These are phyloP conservation scores for Elaphomyces granulatus DNA, from an alignment of 495 filamentous ascomycete genomes.

Conservation along the genomic window DNA sequence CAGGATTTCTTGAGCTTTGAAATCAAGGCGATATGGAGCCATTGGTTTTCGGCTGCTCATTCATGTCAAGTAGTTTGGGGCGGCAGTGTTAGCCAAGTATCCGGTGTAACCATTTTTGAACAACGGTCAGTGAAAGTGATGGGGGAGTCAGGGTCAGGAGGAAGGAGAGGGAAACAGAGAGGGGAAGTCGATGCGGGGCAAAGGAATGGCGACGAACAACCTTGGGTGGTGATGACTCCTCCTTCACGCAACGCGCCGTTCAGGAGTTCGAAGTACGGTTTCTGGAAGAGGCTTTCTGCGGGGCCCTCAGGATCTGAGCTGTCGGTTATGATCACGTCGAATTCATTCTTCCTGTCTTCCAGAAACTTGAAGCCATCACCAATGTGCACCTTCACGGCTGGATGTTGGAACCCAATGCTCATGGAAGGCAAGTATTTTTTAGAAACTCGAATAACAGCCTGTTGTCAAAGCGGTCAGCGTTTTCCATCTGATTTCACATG, in stretches of 20 bases:
- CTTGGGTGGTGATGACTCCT: constrained; percentile 99
- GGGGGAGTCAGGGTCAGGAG: constrained; percentile 5
- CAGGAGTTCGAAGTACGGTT: constrained; percentile 93
- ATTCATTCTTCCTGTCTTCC: constrained; percentile 79
- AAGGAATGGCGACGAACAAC: constrained; percentile 84
- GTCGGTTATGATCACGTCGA: constrained; percentile 99
- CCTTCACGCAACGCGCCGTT: constrained; percentile 78
- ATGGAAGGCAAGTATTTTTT: constrained; percentile 97
- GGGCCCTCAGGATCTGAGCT: constrained; percentile 95
- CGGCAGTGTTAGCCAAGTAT: constrained; percentile 17
- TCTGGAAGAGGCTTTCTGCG: constrained; percentile 92
- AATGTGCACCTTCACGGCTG: constrained; percentile 77
- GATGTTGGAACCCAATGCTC: constrained; percentile 83
- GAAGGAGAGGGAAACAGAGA: constrained; percentile 5
- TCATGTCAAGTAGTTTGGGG: constrained; percentile 22
- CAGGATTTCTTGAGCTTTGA: constrained; percentile 86
- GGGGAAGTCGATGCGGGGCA: constrained; percentile 9
- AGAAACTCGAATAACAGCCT: constrained; percentile 95
- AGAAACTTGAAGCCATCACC: constrained; percentile 99
- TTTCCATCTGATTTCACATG: too few relatives aligned
- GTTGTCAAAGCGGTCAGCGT: too few relatives aligned
- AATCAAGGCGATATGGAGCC: constrained; percentile 91
- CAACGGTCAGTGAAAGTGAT: constrained; percentile 1
- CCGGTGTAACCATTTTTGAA: too few relatives aligned
- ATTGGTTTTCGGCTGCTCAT: constrained; percentile 86